Conservation (phyloP, 148 eudicot genomes). For the Camellia lanceoleosa region DNA sequence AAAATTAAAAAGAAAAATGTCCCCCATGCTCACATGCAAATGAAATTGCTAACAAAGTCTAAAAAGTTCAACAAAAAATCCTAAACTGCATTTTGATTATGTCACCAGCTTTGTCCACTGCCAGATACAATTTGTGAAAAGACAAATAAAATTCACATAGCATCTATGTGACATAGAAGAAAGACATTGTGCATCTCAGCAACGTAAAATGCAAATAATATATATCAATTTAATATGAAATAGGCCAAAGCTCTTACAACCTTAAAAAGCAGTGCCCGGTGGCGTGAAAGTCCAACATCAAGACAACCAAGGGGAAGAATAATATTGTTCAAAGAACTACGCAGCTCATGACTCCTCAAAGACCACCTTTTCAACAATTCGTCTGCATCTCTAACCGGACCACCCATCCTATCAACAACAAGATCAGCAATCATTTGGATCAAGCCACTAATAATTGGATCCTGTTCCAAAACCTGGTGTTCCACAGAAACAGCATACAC, state of each 20-base stretch:
- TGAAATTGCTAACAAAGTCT: neutral
- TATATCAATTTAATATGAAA: neutral
- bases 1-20: neutral
- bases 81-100: neutral
- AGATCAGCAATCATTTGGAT: conserved; percentile 74
- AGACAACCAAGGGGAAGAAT: conserved; percentile 88
- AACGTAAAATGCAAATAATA: neutral
- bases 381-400: conserved; percentile 83
- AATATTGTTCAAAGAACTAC: conserved; percentile 51
- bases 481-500: conserved; percentile 54
- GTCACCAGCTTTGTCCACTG: neutral
- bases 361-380: conserved; percentile 73
- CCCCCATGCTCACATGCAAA: neutral
- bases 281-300: conserved; percentile 93
- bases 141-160: neutral
- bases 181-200: neutral
- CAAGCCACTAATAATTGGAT: conserved; percentile 39
- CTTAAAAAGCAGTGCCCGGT: conserved; percentile 96
- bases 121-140: neutral
- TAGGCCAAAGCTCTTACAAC: conserved; percentile 26
- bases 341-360: conserved; percentile 54
- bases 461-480: conserved; percentile 43
- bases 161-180: conserved; percentile 4
- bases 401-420: conserved; percentile 87
- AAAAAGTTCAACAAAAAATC: neutral